Evolutionary conservation across 345 rosid species (phyloP).

Genomic region (Eucalyptus pauciflora): DNA sequence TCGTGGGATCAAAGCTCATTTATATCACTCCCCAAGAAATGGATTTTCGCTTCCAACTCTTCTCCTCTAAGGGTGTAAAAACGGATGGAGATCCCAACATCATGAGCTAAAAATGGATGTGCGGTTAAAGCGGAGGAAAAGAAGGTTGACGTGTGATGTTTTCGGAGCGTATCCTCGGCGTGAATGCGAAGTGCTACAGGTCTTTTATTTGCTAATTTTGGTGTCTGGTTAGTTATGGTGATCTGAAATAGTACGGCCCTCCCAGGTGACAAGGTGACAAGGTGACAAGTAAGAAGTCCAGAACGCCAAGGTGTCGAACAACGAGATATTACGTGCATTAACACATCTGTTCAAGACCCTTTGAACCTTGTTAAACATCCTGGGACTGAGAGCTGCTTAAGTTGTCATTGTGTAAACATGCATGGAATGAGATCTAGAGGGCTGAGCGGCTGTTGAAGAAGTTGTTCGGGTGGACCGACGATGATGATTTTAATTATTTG

Average conservation of each 20-base stretch:
- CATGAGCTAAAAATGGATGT: conserved; percentile 23
- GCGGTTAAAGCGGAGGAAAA: conserved; percentile 22
- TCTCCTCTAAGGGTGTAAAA: conserved; percentile 3
- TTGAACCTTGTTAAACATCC: neutral
- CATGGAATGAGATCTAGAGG: neutral
- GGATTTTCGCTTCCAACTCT: neutral
- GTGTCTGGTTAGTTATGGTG: neutral
- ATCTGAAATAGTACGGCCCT: neutral
- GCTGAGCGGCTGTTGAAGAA: neutral
- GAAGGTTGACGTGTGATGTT: conserved; percentile 16
- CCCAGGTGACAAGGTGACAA: neutral
- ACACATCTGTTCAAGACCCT: neutral
- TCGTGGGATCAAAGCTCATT: conserved; percentile 16
- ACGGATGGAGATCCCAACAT: conserved; percentile 24
- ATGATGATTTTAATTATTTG: neutral
- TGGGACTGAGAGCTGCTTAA: neutral
- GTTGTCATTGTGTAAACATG: neutral
- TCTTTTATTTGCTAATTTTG: neutral
- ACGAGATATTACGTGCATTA: neutral
- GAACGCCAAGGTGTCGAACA: neutral
- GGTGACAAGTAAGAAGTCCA: neutral
- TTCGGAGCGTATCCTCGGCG: neutral
- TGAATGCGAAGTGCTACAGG: neutral
- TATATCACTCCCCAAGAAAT: conserved; percentile 14
- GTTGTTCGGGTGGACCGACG: neutral